phyloP scores from a whole-genome alignment of 2,329 filamentous ascomycete species.

The Verticillium zaregamsianum region DNA sequence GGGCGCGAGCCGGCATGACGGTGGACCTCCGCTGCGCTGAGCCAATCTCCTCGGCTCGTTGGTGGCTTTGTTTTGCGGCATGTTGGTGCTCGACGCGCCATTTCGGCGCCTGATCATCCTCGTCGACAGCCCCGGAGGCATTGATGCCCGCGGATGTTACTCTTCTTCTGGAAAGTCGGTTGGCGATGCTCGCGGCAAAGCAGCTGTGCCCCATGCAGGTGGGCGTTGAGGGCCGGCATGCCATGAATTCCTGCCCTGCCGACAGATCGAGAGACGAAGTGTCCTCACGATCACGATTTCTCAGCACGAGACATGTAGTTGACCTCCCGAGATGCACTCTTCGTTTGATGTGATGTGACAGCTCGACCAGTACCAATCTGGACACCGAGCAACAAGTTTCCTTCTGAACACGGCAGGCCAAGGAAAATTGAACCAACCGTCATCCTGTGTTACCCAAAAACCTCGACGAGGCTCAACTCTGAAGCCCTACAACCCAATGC shows the following conservation, averaged over 20 bases:
- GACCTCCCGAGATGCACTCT: background rate
- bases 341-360: background rate
- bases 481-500: background rate
- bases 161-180: constrained; percentile 8
- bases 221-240: background rate
- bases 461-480: background rate
- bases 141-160: constrained; percentile 3
- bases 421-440: background rate
- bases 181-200: constrained; percentile 11
- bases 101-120: constrained; percentile 4
- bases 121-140: constrained; percentile 1
- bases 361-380: background rate
- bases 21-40: background rate
- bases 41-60: background rate
- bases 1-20: background rate
- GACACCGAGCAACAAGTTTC: background rate
- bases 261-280: background rate
- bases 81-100: constrained; percentile 4
- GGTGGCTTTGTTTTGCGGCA: background rate
- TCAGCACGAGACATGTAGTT: background rate
- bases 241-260: background rate
- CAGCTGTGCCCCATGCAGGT: constrained; percentile 6
- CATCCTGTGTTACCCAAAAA: background rate
- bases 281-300: background rate
- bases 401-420: background rate